Base-by-base conservation (phyloP, 345 rosid species). In the Kandelia obovata region DNA sequence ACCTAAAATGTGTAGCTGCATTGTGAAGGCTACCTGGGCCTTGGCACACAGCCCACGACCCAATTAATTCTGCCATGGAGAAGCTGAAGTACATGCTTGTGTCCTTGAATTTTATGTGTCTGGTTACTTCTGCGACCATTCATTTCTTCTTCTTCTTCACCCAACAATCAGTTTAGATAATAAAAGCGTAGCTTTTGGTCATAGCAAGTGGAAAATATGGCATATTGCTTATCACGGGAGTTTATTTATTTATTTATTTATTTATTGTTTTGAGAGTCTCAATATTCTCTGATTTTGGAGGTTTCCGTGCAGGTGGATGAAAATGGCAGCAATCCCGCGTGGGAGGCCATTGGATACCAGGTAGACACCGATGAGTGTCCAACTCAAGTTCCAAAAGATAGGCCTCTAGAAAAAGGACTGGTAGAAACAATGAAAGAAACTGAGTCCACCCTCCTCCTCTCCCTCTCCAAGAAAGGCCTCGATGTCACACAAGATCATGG, bases 361-460 rank as follows among this genome's bases (percentile, higher is more conserved):
- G 79, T 62, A 37, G 81, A 79, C 26, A 52, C 23, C 6, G 75
- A 75, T 9, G 68, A 71, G 39, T 65, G 73, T 6, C 61, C 53
- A 46, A 21, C 73, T 5, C 25, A 43, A 25, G 53, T 61, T 19
- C 68, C 47, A 10, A 74, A 78, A 65, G 85, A 75, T 34, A 89
- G 92, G 75, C 96, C 88, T 23, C 96, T 94, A 4, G 83, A 87
- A 19, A 86, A 82, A 67, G 99, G 99, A 72, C 70, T 88, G 8
- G 59, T 91, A 6, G 96, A 89, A 74, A 86, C 93, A 0, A 68
- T 53, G 26, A 71, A 76, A 11, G 89, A 86, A 66, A 78, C 83
- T 15, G 84, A 82, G 35, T 67, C 77, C 23, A 77, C 81, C 35
- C 80, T 89, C 49, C 52, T 81, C 28, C 78, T 73, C 19, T 78